A percentile compares a stretch with the other conserved stretches of the same genome.
Evolutionary conservation across 2,329 filamentous ascomycete genomes (phyloP).

Genomic region (Fusarium scirpi): DNA sequence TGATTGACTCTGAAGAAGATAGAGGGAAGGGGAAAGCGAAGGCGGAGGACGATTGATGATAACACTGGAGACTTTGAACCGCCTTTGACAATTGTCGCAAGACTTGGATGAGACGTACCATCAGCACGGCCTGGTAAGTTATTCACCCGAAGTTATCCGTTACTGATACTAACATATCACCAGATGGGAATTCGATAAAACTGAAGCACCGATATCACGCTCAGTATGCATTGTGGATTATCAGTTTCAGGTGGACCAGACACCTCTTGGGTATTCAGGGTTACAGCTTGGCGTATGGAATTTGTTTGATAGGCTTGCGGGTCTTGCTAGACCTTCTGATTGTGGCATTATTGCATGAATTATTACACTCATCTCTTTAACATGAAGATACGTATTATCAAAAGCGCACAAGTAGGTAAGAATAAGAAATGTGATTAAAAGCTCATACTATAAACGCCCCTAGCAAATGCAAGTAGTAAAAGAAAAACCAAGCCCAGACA

Average conservation of each 20-base stretch:
- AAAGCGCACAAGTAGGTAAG: not conserved
- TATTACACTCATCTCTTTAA: not conserved
- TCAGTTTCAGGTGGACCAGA: constrained; percentile 40
- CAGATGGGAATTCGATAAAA: constrained; percentile 5
- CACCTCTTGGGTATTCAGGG: constrained; percentile 32
- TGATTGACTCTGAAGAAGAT: constrained; percentile 34
- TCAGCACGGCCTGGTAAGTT: constrained; percentile 6
- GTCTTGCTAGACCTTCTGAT: not conserved
- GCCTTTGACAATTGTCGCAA: constrained; percentile 1
- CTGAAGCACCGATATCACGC: not conserved
- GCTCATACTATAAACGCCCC: constrained; percentile 48
- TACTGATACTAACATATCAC: not conserved
- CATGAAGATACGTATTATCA: not conserved
- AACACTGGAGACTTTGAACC: not conserved
- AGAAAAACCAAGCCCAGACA: constrained; percentile 38
- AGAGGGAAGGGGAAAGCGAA: constrained; percentile 22
- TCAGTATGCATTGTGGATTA: constrained; percentile 10
- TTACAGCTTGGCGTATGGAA: constrained; percentile 37
- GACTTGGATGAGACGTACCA: not conserved
- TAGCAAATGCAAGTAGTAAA: constrained; percentile 44
- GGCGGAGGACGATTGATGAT: constrained; percentile 23
- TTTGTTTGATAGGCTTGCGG: constrained; percentile 12
- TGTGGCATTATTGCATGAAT: constrained; percentile 2
- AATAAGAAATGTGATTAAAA: constrained; percentile 47
- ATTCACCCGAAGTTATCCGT: not conserved